Percentiles rank a stretch among this genome's conserved stretches.
phyloP scores from a whole-genome alignment of 202 grass and related monocot species.

The Alloteropsis angusta region DNA sequence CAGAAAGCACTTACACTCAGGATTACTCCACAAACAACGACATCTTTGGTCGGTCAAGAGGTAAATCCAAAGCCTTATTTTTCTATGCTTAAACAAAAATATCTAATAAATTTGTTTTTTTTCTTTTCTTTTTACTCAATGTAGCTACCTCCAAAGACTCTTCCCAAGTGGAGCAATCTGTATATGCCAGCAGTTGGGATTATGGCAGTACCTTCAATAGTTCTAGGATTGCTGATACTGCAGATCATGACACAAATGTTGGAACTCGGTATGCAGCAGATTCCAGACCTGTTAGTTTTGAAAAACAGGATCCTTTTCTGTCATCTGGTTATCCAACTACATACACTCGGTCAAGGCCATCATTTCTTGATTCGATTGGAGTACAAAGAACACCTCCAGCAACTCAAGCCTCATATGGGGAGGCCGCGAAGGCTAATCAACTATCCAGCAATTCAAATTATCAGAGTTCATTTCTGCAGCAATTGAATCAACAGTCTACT shows the following conservation, averaged over 20 bases:
- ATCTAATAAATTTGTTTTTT: constrained; percentile 17
- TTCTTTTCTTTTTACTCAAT: background rate
- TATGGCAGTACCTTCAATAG: constrained; percentile 23
- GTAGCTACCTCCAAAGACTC: constrained; percentile 36
- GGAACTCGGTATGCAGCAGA: constrained; percentile 22
- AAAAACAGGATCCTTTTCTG: constrained; percentile 39
- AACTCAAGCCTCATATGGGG: constrained; percentile 26
- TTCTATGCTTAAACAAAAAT: background rate
- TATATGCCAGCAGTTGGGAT: constrained; percentile 13
- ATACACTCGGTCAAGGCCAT: constrained; percentile 45
- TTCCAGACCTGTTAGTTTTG: constrained; percentile 35
- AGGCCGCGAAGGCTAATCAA: constrained; percentile 38
- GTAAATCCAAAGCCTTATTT: constrained; percentile 24
- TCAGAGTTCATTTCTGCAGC: constrained; percentile 26
- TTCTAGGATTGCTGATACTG: constrained; percentile 24
- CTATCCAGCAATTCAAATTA: constrained; percentile 36
- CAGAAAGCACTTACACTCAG: constrained; percentile 29
- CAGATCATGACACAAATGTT: constrained; percentile 30
- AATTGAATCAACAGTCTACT: constrained; percentile 33
- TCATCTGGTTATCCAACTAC: constrained; percentile 47
- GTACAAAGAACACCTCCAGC: constrained; percentile 47
- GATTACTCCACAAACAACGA: constrained; percentile 31
- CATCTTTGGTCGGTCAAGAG: constrained; percentile 36
- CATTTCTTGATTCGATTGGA: constrained; percentile 87
- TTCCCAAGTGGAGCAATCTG: constrained; percentile 29